Evolutionary conservation across 2,329 filamentous ascomycete genomes (phyloP), one percentile per base, ranked within the genome.

Genomic region (Aureobasidium mangrovei): DNA sequence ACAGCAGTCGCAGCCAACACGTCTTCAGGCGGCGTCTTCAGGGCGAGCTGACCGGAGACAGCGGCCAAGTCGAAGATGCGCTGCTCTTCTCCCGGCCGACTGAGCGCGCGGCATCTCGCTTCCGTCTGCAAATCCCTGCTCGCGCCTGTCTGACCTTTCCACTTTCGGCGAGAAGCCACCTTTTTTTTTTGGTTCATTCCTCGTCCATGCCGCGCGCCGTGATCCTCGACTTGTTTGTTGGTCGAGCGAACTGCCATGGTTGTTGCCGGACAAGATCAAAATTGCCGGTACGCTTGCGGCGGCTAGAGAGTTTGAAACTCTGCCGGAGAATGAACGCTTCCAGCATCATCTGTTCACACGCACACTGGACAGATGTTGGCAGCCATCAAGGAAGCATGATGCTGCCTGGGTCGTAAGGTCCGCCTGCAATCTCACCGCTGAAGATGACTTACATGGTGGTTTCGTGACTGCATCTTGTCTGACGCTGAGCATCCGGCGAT

Each of bases 1-100:
- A 51, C 47, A 51, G 47, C 47, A 51, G 47, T 49, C 28, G 46
- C 46, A 40, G 35, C n/a, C 39, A 41, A 48, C 18, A 18, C 18
- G 18, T 18, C 18, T 18, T 18, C 18, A 18, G 18, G 18, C 18
- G 18, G 18, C 18, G 31, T 39, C 45, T 26, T 33, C 33, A 27
- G 28, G 44, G 31, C 36, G 29, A 29, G 46, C 46, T 49, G 46
- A 49, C 35, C 27, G 35, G 40, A 49, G 46, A 40, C 45, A 38
- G 4, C 46, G 46, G 46, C 46, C 39, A 39, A 40, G 35, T 48
- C 45, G 35, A 40, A 40, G 35, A 40, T 40, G 46, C 32, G 36
- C 46, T 29, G 46, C 35, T 47, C 4, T 10, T 31, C 28, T 18
- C 46, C 36, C 27, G 46, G 46, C 18, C 18, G 18, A 18, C 18